Evolutionary conservation across 2,329 filamentous ascomycete species (phyloP).

Genomic region (Trichoderma aggressivum): DNA sequence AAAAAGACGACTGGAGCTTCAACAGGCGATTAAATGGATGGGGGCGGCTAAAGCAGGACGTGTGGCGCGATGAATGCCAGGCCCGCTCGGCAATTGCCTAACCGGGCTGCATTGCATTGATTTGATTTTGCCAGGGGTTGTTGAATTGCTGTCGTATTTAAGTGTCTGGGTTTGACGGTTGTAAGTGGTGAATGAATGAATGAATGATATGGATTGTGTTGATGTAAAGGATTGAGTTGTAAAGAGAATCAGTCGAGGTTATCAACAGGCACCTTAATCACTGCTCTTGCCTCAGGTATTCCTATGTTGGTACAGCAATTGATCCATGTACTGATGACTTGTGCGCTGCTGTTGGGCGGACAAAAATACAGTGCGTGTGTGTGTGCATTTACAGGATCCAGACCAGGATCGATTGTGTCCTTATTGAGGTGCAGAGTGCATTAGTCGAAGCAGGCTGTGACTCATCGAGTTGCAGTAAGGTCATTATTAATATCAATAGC

Average conservation of each 20-base stretch:
- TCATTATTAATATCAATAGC: background rate
- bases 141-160: background rate
- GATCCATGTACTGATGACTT: background rate
- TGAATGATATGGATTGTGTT: background rate
- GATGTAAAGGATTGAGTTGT: background rate
- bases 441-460: background rate
- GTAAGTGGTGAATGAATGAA: background rate
- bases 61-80: conserved; percentile 7
- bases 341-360: background rate
- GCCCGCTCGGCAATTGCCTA: conserved; percentile 12
- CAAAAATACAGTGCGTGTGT: background rate
- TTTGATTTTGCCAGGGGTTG: background rate
- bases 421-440: background rate
- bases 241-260: background rate
- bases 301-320: background rate
- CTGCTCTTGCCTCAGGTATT: background rate
- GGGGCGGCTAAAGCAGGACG: conserved; percentile 10
- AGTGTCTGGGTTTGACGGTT: background rate
- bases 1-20: background rate
- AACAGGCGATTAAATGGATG: background rate
- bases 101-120: background rate
- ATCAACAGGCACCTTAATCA: background rate
- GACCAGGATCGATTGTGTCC: background rate
- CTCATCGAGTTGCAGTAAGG: background rate
- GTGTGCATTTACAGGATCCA: background rate